Base-by-base conservation (phyloP, 805 yeast species). In the Candida schatavii region DNA sequence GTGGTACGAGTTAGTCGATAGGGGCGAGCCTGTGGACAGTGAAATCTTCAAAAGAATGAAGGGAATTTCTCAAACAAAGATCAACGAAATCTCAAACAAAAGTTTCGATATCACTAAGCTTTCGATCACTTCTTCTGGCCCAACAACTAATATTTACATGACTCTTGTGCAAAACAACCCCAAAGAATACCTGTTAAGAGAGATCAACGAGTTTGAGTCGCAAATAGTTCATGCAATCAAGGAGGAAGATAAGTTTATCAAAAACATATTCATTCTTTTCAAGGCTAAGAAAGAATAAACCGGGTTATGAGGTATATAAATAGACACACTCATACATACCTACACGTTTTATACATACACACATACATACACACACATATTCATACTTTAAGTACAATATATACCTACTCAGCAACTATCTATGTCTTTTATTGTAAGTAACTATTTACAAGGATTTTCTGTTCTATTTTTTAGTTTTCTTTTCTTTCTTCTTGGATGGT, bases 1-100 rank as follows among this genome's bases (percentile, higher is more conserved):
- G 0, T 74, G 83, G 53, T 75, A 75, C 45, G 98, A 91, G 57
- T 68, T 91, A 35, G 73, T 88, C 23, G 99, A 91, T 55, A 76
- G 80, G 47, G 83, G 91, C 2, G 64, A 83, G 29, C 69, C 78
- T 13, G 63, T 60, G 13, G 61, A 59, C 0, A 81, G 80, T 47
- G 75, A 72, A 36, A 68, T 78, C 37, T 84, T 77, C 47, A 51
- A 54, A 15, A 58, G 61, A 21, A 52, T 78, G 18, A 64, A 72
- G 39, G 56, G 56, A 4, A 67, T 73, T 7, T 57, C 79, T 11
- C 63, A 64, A 55, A 36, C 52, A 46, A 47, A 68, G 56, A 50
- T 62, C 29, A 37, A 35, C 3, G 66, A 65, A 7, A 42, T 49
- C 39, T 41, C 55, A 17, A 60, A 66, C 29, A 46, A 70, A 41